Evolutionary conservation across 805 yeast genomes (phyloP).

Genomic region (Candida golubevii): DNA sequence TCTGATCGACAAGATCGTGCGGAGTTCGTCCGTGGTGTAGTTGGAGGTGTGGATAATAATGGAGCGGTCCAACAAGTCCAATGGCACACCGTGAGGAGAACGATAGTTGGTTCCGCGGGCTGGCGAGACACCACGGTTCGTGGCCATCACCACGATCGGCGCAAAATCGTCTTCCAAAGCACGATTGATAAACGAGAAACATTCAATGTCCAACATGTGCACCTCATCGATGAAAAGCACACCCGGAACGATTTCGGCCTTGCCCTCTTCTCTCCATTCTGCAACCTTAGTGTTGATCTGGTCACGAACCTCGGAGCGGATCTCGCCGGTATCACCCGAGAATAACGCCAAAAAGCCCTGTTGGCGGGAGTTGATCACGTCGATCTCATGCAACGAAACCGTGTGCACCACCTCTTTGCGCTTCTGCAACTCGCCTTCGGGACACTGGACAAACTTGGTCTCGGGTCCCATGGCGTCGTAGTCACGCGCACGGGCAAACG

Average conservation of each 20-base stretch:
- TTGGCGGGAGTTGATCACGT: conserved; percentile 93
- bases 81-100: conserved; percentile 97
- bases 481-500: conserved; percentile 93
- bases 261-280: conserved; percentile 98
- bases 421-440: conserved; percentile 97
- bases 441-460: conserved; percentile 95
- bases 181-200: conserved; percentile 90
- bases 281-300: conserved; percentile 96
- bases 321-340: conserved; percentile 97
- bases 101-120: conserved; percentile 91
- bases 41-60: conserved; percentile 83
- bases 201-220: conserved; percentile 96
- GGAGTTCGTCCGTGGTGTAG: conserved; percentile 78
- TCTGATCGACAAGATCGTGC: conserved; percentile 80
- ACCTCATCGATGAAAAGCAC: conserved; percentile 97
- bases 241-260: conserved; percentile 97
- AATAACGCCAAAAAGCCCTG: conserved; percentile 96
- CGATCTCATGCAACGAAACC: conserved; percentile 96
- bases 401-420: conserved; percentile 95
- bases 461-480: conserved; percentile 99
- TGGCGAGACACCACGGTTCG: conserved; percentile 91
- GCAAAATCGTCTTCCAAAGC: conserved; percentile 96
- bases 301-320: conserved; percentile 89
- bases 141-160: conserved; percentile 95
- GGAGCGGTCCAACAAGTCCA: conserved; percentile 89